Base-by-base conservation (phyloP, 2,329 filamentous ascomycete genomes). In the Verticillium tricorpus region DNA sequence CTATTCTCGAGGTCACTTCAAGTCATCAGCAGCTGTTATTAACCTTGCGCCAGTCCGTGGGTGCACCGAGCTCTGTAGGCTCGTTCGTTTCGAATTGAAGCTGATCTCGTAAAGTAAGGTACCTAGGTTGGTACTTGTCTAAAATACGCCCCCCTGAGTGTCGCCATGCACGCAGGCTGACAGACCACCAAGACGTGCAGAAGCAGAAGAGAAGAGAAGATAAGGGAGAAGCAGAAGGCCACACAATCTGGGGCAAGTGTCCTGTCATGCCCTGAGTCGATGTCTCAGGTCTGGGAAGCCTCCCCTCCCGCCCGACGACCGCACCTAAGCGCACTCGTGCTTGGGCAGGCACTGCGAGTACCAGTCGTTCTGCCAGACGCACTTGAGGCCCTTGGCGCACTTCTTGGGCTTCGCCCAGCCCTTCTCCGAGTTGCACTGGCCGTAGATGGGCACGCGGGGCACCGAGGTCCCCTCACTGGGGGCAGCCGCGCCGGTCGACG, bases 291-390 rank as follows among this genome's bases (percentile, higher is more conserved):
- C 45, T 22, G 8, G 34, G 7, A 50, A 50, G 45, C 45, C 19
- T 9, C n/a, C 11, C 19, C 45, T 11, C 22, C 8, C 45, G n/a
- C 19, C n/a, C 2, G 7, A 50, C 19, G 5, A n/a, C 6, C 45
- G n/a, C n/a, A 11, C 3, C 45, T 50, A 50, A 4, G 17, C n/a
- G 8, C 19, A n/a, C n/a, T 56, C 56, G 17, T 34, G 31, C 32
- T 70, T 32, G 11, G 70, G 79, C 65, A 77, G 61, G 67, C 78
- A 80, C 69, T 80, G 77, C 45, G 61, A 75, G 70, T 79, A 80
- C 66, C 69, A 80, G 58, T 72, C 69, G 67, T 79, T 80, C 62
- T 70, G 54, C 59, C 70, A 70, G 35, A 65, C 71, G 72, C 77
- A 80, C 22, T 69, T 77, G 57, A 61, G 72, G 17, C 71, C 72